Evolutionary conservation across 1,139 yeast genomes (phyloP), one percentile per base, ranked within the genome.

Genomic region (Sugiyamaella castrensis): DNA sequence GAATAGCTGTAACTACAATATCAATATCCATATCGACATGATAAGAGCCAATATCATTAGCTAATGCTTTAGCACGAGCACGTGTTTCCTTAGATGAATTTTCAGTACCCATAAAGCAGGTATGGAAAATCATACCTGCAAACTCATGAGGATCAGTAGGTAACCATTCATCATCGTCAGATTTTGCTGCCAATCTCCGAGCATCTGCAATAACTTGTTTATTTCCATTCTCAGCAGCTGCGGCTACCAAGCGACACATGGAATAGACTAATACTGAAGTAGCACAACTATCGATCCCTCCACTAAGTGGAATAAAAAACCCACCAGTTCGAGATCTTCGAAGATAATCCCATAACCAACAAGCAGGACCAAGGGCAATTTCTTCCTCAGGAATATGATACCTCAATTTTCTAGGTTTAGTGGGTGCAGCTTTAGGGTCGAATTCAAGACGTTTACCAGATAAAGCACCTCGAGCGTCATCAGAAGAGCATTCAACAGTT

Each of bases 281-380:
- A 1, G 98, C 96, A 72, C 98, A 94, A 26, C 96, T 86, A 65
- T 92, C 99, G 54, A 94, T 91, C 43, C 99, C 99, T 16, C 99
- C 99, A 66, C 95, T 85, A 44, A 92, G 73, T 0, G 99, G 98
- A 43, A 92, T 73, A 68, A 92, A 94, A 65, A 77, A 92, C 0
- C 99, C 99, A 0, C 91, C 89, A 51, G 92, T 85, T 57, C 80
- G 80, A 56, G 95, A 87, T 57, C 98, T 79, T 64, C 99, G 77
- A 54, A 92, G 75, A 64, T 92, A 92, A 66, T 92, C 99, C 99
- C 99, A 92, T 56, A 92, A 69, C 99, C 99, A 92, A 66, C 98
- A 92, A 0, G 99, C 98, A 1, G 98, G 99, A 0, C 98, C 98
- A 46, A 87, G 72, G 0, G 98, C 98, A 55, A 92, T 91, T 68